phyloP scores from a whole-genome alignment of 2,329 filamentous ascomycete species.

The Cladorrhinum sp. region DNA sequence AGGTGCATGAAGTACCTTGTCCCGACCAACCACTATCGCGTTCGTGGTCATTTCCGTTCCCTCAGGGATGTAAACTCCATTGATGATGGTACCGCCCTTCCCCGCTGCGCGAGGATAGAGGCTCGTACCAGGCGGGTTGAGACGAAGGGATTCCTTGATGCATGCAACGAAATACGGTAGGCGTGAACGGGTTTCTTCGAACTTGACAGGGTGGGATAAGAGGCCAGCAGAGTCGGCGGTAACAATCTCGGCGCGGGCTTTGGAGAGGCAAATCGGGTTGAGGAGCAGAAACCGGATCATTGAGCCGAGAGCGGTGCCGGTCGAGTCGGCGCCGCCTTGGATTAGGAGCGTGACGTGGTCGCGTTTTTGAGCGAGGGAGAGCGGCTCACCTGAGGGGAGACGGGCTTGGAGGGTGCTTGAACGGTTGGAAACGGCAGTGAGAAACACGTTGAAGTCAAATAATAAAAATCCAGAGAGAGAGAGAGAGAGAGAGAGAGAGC shows the following conservation, averaged over 20 bases:
- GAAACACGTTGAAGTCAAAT: no score
- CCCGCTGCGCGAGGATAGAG: slow-evolving; percentile 21
- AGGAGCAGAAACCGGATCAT: slow-evolving; percentile 47
- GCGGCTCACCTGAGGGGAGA: slow-evolving; percentile 21
- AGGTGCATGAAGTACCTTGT: slow-evolving; percentile 53
- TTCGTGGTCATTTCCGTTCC: slow-evolving; percentile 59
- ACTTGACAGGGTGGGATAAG: slow-evolving; percentile 31
- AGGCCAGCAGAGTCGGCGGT: slow-evolving; percentile 18
- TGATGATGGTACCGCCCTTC: slow-evolving; percentile 16
- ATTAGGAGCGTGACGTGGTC: slow-evolving; percentile 38
- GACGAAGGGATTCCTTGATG: slow-evolving; percentile 39
- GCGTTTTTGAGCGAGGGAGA: slow-evolving; percentile 33
- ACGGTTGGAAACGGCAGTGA: no score
- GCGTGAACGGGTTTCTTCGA: slow-evolving; percentile 32
- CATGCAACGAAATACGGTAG: slow-evolving; percentile 40
- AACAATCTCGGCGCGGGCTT: slow-evolving; percentile 45
- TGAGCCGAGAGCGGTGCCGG: slow-evolving; percentile 46
- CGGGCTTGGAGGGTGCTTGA: no score
- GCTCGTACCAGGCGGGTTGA: slow-evolving; percentile 33
- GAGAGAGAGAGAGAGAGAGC: no score
- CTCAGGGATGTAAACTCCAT: slow-evolving; percentile 42
- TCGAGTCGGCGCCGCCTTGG: slow-evolving; percentile 56
- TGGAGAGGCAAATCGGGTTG: slow-evolving; percentile 40
- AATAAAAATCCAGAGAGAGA: no score
- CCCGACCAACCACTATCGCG: slow-evolving; percentile 59